Base-by-base conservation (phyloP, 2,329 filamentous ascomycete genomes). In the Coniochaeta hoffmannii region DNA sequence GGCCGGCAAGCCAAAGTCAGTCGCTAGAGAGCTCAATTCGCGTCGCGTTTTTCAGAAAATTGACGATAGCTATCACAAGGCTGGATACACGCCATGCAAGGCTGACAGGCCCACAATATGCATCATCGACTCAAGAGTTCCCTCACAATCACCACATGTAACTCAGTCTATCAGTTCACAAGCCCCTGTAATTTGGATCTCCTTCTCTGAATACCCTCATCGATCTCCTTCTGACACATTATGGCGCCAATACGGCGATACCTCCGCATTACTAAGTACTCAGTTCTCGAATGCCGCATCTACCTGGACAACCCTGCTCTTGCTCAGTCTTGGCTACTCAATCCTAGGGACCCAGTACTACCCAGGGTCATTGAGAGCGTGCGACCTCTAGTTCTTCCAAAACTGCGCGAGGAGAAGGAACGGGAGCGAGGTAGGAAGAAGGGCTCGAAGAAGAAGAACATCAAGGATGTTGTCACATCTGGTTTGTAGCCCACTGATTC, bases 271-370 rank as follows among this genome's bases (percentile, higher is more conserved):
- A 93, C 89, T 55, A 92, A 93, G 68, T 89, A 90, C 70, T 96
- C 93, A 4, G 91, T 97, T 31, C 81, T 99, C n/a, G 94, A 99
- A 78, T 91, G 90, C 61, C 91, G 92, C 61, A 94, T 99, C 62
- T 97, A 97, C 71, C 84, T 97, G 50, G 93, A 97, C 61, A 92
- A 93, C 64, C 94, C 94, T 0, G 83, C 87, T 12, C 83, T 96
- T 58, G 83, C 85, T 24, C 83, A 90, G 61, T 86, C 87, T 66
- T 97, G 95, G 85, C 82, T 99, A 17, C 81, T 96, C 61, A 87
- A 88, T 64, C 80, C 88, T 34, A 83, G 86, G 60, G 78, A 91
- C 63, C 85, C 89, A 3, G 81, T 93, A 15, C 81, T 99, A 14
- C 85, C 87, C 36, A 87, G 87, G 60, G 86, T 97, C 63, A 91